Conservation (phyloP, 2,329 filamentous ascomycete species). For the Metarhizium sp. region DNA sequence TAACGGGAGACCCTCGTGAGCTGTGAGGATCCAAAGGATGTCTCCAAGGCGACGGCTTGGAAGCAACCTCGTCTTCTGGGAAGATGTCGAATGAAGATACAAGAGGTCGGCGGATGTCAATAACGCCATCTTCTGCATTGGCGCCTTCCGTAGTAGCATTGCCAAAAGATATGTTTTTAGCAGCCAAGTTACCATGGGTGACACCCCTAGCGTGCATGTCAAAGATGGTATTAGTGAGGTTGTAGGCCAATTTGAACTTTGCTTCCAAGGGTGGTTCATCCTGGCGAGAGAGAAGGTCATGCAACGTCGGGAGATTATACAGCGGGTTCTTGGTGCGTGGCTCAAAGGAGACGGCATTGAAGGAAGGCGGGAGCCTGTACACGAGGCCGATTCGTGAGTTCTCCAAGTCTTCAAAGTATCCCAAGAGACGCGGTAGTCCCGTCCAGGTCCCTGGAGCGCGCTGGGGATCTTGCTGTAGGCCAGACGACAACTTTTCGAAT, state of each 20-base stretch:
- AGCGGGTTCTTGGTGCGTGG: conserved; percentile 38
- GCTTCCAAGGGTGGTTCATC: conserved; percentile 61
- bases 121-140: conserved; percentile 32
- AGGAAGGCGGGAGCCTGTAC: conserved; percentile 61
- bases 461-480: conserved; percentile 44
- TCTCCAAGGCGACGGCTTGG: conserved; percentile 29
- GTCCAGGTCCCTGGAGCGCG: conserved; percentile 47
- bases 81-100: conserved; percentile 71
- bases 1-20: conserved; percentile 36
- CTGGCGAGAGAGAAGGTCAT: conserved; percentile 40
- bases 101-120: conserved; percentile 59
- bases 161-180: conserved; percentile 59
- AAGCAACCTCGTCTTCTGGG: conserved; percentile 16
- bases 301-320: conserved; percentile 43
- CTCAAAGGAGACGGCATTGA: conserved; percentile 49
- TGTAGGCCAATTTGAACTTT: conserved; percentile 66
- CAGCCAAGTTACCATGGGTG: conserved; percentile 60
- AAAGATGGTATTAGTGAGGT: conserved; percentile 63
- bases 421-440: conserved; percentile 50
- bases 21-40: conserved; percentile 55
- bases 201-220: conserved; percentile 62
- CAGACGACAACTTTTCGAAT: conserved; percentile 53
- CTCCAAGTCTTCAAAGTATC: conserved; percentile 67
- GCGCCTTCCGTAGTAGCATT: conserved; percentile 32
- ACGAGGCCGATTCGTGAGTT: conserved; percentile 63